A percentile compares a stretch with the other conserved stretches of the same genome.
These are phyloP conservation scores for Haplosporangium sp. DNA, from an alignment of 371 early-diverging fungal species.

Conservation along the genomic window DNA sequence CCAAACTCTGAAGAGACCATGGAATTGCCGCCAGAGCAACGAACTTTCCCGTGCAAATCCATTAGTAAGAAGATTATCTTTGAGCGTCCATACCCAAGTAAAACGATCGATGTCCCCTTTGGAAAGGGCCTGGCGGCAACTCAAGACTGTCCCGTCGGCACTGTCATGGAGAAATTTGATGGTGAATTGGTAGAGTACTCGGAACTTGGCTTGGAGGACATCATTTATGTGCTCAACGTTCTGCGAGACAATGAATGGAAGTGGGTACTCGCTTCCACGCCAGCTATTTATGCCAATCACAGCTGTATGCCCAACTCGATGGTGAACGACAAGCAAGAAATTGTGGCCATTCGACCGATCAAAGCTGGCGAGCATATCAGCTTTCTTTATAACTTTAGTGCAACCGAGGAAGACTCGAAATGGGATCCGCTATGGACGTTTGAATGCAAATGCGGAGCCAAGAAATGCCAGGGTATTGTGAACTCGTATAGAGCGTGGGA, in stretches of 20 bases:
- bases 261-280: constrained; percentile 9
- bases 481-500: constrained; percentile 12
- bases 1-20: constrained; percentile 35
- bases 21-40: constrained; percentile 3
- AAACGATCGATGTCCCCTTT: constrained; percentile 1
- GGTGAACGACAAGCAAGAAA: constrained; percentile 8
- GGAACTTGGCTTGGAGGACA: constrained; percentile 13
- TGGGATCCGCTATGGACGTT: constrained; percentile 28
- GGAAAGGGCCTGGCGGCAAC: constrained; percentile 15
- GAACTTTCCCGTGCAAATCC: constrained; percentile 15
- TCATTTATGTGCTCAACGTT: constrained; percentile 2
- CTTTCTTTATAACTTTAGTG: constrained; percentile 5
- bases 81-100: constrained; percentile 13
- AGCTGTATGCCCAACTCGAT: constrained; percentile 14
- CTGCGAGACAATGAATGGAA: constrained; percentile 5
- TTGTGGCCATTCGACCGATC: constrained; percentile 16
- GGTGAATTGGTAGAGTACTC: constrained; percentile 14
- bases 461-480: constrained; percentile 12
- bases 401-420: constrained; percentile 1
- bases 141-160: constrained; percentile 13
- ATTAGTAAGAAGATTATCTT: neutral
- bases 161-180: constrained; percentile 19
- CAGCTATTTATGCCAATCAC: constrained; percentile 22
- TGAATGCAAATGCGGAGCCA: constrained; percentile 21
- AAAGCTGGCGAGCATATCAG: constrained; percentile 5